Conservation (phyloP, 495 filamentous ascomycete genomes). For the Geoglossum glabrum region DNA sequence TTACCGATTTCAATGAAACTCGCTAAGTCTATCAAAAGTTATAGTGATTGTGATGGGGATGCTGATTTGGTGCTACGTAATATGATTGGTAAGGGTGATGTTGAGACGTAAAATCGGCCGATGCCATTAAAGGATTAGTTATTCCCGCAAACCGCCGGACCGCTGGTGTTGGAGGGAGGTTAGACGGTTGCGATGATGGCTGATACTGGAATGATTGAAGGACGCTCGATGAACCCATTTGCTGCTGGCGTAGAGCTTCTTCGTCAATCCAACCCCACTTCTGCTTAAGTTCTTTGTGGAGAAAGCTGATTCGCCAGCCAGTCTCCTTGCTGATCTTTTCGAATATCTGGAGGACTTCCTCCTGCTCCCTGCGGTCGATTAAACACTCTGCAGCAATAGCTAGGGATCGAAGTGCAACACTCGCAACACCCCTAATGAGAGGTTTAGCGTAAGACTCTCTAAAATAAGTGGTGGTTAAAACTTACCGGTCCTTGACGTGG, state of each 20-base stretch:
- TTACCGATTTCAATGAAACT: not conserved
- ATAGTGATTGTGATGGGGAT: conserved; percentile 7
- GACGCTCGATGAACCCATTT: not conserved
- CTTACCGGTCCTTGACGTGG: conserved; percentile 54
- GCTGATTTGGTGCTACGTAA: conserved; percentile 28
- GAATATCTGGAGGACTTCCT: conserved; percentile 64
- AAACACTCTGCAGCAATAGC: conserved; percentile 62
- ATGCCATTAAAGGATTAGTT: conserved; percentile 42
- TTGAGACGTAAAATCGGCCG: conserved; percentile 50
- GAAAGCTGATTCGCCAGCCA: conserved; percentile 51
- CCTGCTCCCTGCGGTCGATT: conserved; percentile 47
- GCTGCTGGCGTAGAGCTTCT: conserved; percentile 12
- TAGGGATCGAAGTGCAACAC: conserved; percentile 57
- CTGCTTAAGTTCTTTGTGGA: conserved; percentile 46
- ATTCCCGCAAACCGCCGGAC: conserved; percentile 19
- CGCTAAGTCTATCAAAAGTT: conserved; percentile 3
- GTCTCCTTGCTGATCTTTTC: conserved; percentile 54
- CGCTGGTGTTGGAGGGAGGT: conserved; percentile 13
- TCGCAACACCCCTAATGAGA: conserved; percentile 41
- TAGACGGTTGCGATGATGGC: conserved; percentile 11
- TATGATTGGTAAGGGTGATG: conserved; percentile 57
- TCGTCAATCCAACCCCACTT: conserved; percentile 59
- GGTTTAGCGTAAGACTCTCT: conserved; percentile 5
- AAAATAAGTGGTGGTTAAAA: not conserved
- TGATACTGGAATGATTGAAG: conserved; percentile 7